Conservation (phyloP, 2,329 filamentous ascomycete species). For the Aspergillus ibericus region DNA sequence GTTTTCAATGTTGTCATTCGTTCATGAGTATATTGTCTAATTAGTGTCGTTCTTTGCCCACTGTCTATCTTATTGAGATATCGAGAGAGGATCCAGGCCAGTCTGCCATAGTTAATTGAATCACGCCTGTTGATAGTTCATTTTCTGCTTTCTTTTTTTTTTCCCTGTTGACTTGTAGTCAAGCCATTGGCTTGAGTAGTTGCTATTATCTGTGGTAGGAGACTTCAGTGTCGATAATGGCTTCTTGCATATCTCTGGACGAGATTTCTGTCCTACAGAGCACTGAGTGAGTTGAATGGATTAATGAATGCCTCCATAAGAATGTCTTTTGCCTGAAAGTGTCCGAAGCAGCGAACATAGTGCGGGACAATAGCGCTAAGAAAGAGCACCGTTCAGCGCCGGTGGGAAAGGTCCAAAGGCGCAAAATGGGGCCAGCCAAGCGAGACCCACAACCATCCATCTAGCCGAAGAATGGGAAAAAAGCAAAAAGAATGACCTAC, state of each 20-base stretch:
- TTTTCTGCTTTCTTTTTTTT: not conserved
- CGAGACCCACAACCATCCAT: not conserved
- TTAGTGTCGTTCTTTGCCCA: not conserved
- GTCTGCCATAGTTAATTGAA: not conserved
- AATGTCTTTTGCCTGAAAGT: too few relatives aligned
- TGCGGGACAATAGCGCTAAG: too few relatives aligned
- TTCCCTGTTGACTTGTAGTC: not conserved
- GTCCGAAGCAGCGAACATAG: too few relatives aligned
- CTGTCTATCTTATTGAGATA: not conserved
- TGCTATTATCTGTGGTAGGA: not conserved
- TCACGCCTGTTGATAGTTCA: not conserved
- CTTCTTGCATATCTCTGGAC: too few relatives aligned
- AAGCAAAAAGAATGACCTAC: constrained; percentile 29
- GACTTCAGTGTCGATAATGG: too few relatives aligned
- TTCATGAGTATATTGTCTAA: not conserved
- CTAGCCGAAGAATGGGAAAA: not conserved
- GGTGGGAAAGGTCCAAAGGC: too few relatives aligned
- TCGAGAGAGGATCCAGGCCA: not conserved
- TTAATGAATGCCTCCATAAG: too few relatives aligned
- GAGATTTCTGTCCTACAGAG: too few relatives aligned
- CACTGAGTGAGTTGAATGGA: too few relatives aligned
- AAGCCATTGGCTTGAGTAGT: not conserved
- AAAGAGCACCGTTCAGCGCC: too few relatives aligned
- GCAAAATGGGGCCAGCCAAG: not conserved
- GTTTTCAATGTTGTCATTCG: not conserved